Percentiles rank a stretch among this genome's conserved stretches.
Conservation (phyloP, 148 eudicot species). For the Rheum nobile region DNA sequence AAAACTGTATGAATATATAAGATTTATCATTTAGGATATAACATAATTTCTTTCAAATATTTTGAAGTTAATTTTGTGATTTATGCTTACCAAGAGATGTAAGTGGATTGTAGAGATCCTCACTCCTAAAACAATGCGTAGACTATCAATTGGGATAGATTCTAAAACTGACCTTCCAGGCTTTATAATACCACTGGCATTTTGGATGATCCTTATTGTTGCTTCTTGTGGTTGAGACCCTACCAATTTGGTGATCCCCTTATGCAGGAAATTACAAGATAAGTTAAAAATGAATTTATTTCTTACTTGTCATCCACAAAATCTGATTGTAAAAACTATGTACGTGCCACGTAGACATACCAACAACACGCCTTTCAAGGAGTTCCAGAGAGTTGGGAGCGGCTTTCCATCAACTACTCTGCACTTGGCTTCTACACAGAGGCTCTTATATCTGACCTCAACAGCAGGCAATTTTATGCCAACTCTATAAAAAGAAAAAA, state of each 20-base stretch:
- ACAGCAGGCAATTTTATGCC: slow-evolving; percentile 60
- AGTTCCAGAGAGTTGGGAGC: slow-evolving; percentile 85
- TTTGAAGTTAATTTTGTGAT: too few species aligned
- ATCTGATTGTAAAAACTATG: neutral
- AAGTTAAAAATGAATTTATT: neutral
- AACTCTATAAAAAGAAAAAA: slow-evolving; percentile 32
- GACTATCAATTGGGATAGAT: neutral
- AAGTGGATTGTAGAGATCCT: too few species aligned
- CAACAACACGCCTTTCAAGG: slow-evolving; percentile 37
- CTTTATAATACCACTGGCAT: slow-evolving; percentile 53
- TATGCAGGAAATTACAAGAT: neutral
- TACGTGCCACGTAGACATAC: slow-evolving; percentile 22
- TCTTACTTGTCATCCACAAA: neutral
- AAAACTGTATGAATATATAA: too few species aligned
- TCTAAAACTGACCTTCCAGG: slow-evolving; percentile 52
- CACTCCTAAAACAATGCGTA: too few species aligned
- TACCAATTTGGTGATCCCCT: neutral
- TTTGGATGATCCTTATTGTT: slow-evolving; percentile 40
- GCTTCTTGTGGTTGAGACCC: slow-evolving; percentile 37
- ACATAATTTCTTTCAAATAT: too few species aligned
- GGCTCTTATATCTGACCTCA: slow-evolving; percentile 58
- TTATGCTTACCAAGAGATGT: too few species aligned
- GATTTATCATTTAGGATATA: too few species aligned
- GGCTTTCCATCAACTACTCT: slow-evolving; percentile 80
- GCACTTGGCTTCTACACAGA: slow-evolving; percentile 58